phyloP scores from a whole-genome alignment of 2,329 filamentous ascomycete species.

The Paecilomyces fulvus region DNA sequence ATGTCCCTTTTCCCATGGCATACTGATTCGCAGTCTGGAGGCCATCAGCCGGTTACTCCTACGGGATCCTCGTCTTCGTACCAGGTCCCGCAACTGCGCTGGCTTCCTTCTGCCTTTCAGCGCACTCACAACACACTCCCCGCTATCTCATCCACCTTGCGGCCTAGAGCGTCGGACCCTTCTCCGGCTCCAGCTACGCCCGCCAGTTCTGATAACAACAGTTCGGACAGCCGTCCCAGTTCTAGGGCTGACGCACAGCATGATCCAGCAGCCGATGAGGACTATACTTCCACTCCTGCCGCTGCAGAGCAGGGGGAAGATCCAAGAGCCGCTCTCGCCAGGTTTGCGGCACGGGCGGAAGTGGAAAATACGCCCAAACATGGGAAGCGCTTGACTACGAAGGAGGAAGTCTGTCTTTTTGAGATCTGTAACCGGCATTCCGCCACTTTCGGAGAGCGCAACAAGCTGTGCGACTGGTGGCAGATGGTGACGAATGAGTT shows the following conservation, averaged over 20 bases:
- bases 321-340: background rate
- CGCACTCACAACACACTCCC: conserved; percentile 1
- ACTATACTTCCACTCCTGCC: conserved; percentile 11
- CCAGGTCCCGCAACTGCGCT: conserved; percentile 17
- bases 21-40: background rate
- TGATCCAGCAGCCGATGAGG: conserved; percentile 7
- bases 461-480: conserved; percentile 37
- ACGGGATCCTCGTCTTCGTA: conserved; percentile 7
- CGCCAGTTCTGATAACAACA: conserved; percentile 7
- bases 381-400: conserved; percentile 31
- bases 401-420: conserved; percentile 32
- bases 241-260: conserved; percentile 5
- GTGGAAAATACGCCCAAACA: conserved; percentile 19
- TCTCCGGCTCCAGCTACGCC: conserved; percentile 3
- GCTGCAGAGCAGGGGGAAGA: background rate
- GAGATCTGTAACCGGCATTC: conserved; percentile 33
- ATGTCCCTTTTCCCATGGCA: conserved; percentile 1
- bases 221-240: conserved; percentile 3
- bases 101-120: conserved; percentile 17
- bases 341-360: background rate
- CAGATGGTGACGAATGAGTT: conserved; percentile 31
- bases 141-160: background rate
- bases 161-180: background rate
- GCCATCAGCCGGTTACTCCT: no score
- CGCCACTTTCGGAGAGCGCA: conserved; percentile 29